Conservation (phyloP, 805 yeast species). For the Cyberlindnera nakhonratchasimensis region DNA sequence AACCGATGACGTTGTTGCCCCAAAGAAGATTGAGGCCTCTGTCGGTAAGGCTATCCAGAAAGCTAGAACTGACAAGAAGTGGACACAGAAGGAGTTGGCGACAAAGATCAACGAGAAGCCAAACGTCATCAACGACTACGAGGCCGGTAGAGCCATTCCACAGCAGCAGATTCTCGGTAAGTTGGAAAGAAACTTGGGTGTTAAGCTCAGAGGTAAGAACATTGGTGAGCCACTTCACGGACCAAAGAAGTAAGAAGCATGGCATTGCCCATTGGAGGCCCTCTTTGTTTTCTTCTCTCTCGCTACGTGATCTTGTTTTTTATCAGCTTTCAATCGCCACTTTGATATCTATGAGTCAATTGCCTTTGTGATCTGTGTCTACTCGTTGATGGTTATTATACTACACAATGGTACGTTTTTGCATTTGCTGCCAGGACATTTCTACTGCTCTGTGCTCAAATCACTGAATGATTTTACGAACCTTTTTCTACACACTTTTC, state of each 20-base stretch:
- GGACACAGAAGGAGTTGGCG: slow-evolving; percentile 96
- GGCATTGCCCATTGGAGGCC: too few species aligned
- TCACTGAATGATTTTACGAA: slow-evolving; percentile 2
- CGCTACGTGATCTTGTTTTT: neutral
- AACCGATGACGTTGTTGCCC: slow-evolving; percentile 88
- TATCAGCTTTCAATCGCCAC: too few species aligned
- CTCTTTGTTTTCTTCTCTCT: neutral
- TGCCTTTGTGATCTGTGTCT: neutral
- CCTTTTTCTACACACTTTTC: too few species aligned
- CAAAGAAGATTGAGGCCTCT: slow-evolving; percentile 75
- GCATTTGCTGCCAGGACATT: too few species aligned
- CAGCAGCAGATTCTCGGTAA: slow-evolving; percentile 92
- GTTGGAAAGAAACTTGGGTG: slow-evolving; percentile 90
- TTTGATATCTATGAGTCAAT: too few species aligned
- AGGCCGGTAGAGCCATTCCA: slow-evolving; percentile 94
- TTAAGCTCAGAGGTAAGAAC: slow-evolving; percentile 93
- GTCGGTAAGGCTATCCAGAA: slow-evolving; percentile 87
- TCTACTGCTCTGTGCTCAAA: neutral
- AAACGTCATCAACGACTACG: slow-evolving; percentile 91
- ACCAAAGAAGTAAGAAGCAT: slow-evolving; percentile 40
- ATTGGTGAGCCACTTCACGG: slow-evolving; percentile 80
- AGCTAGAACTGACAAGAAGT: slow-evolving; percentile 82
- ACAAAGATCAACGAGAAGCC: slow-evolving; percentile 95
- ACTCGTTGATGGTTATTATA: neutral
- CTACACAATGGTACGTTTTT: too few species aligned